Base-by-base conservation (phyloP, 352 stramenopile genomes). In the Globisporangium ultimum region DNA sequence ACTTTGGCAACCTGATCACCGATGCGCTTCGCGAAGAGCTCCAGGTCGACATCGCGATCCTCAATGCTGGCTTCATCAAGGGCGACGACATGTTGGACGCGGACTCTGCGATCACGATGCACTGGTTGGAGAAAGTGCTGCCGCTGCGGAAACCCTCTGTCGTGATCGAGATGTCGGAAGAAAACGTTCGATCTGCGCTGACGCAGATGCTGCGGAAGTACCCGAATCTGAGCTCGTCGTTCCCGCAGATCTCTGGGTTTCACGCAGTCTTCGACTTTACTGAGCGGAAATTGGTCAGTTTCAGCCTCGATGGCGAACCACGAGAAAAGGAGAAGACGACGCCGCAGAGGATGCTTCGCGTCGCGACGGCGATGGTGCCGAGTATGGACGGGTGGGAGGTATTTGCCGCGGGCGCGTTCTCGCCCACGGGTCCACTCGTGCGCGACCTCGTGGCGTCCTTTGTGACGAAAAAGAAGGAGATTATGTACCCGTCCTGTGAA, bases 21-120 rank as follows among this genome's bases (percentile, higher is more conserved):
- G 85, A 96, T 64, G 73, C 84, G 24, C 63, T 96, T 43, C 76
- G 75, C 8, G 58, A 76, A 55, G 66, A 81, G 43, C 67, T 96
- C 41, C 40, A 61, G 8, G 60, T 71, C 17, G 74, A 89, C 36
- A 58, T 92, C 24, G 84, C 72, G 3, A 63, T 94, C 24, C 64
- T 95, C 56, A 88, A 95, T 56, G 88, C 80, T n/a, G 83, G 76
- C 1, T 85, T 88, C 50, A 91, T 96, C 56, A 87, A 91, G 63
- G 86, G 83, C 24, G 86, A 96, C 51, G 15, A 54, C 20, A 53
- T 88, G 11, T 80, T 91, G 58, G 47, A 67, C 32, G 61, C 78
- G 1, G 78, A 78, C 9, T 66, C 82, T 42, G 54, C 66, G 12
- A 75, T 96, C 53, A 91, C 73, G 0, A 55, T 67, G 8, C 74